Percentiles rank a stretch among this genome's conserved stretches.
phyloP scores from a whole-genome alignment of 1,284 basidiomycete genomes.

The Phylloboletellus chloephorus region DNA sequence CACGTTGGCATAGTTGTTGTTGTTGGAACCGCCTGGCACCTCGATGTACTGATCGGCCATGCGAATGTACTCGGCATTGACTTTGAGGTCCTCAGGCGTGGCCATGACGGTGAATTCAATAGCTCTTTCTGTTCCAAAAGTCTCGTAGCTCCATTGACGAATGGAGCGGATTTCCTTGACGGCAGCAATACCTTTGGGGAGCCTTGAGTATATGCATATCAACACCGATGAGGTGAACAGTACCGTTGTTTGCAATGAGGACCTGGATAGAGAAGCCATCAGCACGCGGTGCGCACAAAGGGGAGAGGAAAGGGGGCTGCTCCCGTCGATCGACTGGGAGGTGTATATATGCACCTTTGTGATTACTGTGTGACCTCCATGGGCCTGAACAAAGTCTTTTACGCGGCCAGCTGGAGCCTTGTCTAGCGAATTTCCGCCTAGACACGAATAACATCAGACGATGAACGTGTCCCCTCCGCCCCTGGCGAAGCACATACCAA shows the following conservation, averaged over 20 bases:
- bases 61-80: slow-evolving; percentile 99
- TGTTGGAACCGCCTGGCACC: slow-evolving; percentile 97
- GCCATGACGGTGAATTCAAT: slow-evolving; percentile 99
- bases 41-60: slow-evolving; percentile 99
- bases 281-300: slow-evolving; percentile 7
- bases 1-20: slow-evolving; percentile 99
- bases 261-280: slow-evolving; percentile 48
- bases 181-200: slow-evolving; percentile 81
- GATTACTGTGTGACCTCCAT: slow-evolving; percentile 98
- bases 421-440: slow-evolving; percentile 91
- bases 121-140: slow-evolving; percentile 92
- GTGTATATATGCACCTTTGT: slow-evolving; percentile 69
- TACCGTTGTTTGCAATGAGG: slow-evolving; percentile 94
- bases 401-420: slow-evolving; percentile 76
- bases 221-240: slow-evolving; percentile 13
- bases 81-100: slow-evolving; percentile 96
- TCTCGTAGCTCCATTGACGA: slow-evolving; percentile 99
- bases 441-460: slow-evolving; percentile 15
- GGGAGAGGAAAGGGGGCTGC: neutral
- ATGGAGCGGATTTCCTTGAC: slow-evolving; percentile 99
- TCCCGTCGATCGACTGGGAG: slow-evolving; percentile 6
- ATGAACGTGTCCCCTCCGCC: slow-evolving; percentile 12
- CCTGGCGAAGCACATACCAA: slow-evolving; percentile 49
- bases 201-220: slow-evolving; percentile 22
- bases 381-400: slow-evolving; percentile 85